Percentiles rank a stretch among this genome's conserved stretches.
phyloP scores from a whole-genome alignment of 257 asterid species.

The Petrea volubilis region DNA sequence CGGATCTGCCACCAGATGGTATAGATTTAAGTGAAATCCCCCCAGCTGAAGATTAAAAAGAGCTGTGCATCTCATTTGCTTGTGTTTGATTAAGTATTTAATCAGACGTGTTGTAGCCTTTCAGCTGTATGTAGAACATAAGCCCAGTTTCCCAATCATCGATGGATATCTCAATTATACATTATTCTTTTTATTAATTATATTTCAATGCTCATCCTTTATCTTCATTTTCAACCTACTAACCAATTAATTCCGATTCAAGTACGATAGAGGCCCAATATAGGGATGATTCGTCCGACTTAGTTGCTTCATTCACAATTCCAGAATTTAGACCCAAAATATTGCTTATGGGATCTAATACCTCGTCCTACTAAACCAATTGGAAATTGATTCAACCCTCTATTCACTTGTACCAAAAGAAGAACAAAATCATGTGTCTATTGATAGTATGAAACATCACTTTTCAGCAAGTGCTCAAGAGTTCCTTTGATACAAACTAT shows the following conservation, averaged over 20 bases:
- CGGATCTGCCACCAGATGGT: constrained; percentile 84
- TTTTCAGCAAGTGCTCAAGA: neutral
- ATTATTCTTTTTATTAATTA: neutral
- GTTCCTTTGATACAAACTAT: neutral
- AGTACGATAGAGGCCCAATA: too few relatives aligned
- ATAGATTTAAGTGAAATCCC: constrained; percentile 80
- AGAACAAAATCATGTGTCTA: neutral
- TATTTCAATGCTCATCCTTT: neutral
- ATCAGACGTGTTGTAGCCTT: neutral
- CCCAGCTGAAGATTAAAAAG: constrained; percentile 56
- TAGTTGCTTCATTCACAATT: too few relatives aligned
- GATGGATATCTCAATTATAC: neutral
- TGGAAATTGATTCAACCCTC: too few relatives aligned
- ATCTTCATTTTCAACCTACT: too few relatives aligned
- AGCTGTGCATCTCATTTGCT: neutral
- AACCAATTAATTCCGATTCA: too few relatives aligned
- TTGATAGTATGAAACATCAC: neutral
- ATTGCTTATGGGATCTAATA: too few relatives aligned
- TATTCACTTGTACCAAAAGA: neutral
- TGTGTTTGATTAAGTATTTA: neutral
- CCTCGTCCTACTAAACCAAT: too few relatives aligned
- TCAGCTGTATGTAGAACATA: neutral
- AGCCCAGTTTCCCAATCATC: neutral
- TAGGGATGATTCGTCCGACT: too few relatives aligned
- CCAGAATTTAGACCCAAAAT: too few relatives aligned